These are phyloP conservation scores for Peronospora belbahrii DNA, from an alignment of 352 stramenopile genomes.

Conservation along the genomic window DNA sequence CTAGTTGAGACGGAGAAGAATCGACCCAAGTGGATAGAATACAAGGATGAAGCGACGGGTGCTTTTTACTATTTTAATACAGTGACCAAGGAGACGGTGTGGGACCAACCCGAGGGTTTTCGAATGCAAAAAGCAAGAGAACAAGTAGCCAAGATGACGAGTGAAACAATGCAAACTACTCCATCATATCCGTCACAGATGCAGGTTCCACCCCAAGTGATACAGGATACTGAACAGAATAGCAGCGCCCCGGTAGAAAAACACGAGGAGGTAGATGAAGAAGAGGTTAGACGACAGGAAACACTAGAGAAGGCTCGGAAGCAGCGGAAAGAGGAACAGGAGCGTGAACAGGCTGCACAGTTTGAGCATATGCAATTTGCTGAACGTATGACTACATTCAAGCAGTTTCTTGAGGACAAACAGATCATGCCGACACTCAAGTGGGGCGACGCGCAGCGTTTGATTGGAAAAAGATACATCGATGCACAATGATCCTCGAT, in stretches of 20 bases:
- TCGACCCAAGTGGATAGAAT: conserved; percentile 54
- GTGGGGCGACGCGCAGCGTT: conserved; percentile 61
- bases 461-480: conserved; percentile 48
- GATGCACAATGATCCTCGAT: conserved; percentile 49
- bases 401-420: conserved; percentile 63
- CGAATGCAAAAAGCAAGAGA: conserved; percentile 64
- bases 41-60: conserved; percentile 62
- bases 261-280: conserved; percentile 30
- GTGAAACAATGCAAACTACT: conserved; percentile 12
- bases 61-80: conserved; percentile 81
- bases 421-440: conserved; percentile 61
- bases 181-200: conserved; percentile 4
- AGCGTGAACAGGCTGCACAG: conserved; percentile 28
- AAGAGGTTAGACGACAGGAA: conserved; percentile 16
- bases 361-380: conserved; percentile 44
- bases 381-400: conserved; percentile 55
- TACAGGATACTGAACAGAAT: background rate
- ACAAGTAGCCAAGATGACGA: conserved; percentile 63
- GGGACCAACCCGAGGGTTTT: conserved; percentile 73
- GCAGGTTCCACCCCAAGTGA: conserved; percentile 1
- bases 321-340: conserved; percentile 42
- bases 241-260: conserved; percentile 11
- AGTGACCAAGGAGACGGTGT: conserved; percentile 63
- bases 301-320: conserved; percentile 19
- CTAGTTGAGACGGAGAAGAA: background rate